phyloP scores from a whole-genome alignment of 495 filamentous ascomycete species.

The Delitschia confertaspora region DNA sequence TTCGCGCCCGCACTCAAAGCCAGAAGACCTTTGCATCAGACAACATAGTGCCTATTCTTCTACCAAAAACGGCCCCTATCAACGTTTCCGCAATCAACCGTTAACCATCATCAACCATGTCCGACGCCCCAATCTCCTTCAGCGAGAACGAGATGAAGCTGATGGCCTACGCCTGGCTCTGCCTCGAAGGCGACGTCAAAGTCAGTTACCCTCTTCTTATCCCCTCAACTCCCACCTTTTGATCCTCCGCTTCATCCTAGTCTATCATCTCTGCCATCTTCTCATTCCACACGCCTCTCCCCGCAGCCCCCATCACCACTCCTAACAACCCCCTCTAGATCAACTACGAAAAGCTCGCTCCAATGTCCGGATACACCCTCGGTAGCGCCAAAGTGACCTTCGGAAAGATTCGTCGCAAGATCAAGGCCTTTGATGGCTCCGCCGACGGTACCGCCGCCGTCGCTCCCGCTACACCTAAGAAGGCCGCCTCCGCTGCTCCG shows the following conservation, averaged over 20 bases:
- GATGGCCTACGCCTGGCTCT: not conserved
- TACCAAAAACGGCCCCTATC: not conserved
- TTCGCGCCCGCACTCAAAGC: too few species aligned
- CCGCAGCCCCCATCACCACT: not conserved
- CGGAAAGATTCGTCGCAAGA: constrained; percentile 23
- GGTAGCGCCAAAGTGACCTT: constrained; percentile 16
- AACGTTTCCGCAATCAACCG: constrained; percentile 1
- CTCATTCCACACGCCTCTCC: not conserved
- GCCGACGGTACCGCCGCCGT: not conserved
- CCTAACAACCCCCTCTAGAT: constrained; percentile 14
- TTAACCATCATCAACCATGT: constrained; percentile 2
- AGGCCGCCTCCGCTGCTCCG: not conserved
- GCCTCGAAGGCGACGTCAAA: not conserved
- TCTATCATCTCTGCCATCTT: not conserved
- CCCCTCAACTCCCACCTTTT: not conserved
- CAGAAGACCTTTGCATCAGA: too few species aligned
- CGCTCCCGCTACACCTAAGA: not conserved
- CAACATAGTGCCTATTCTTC: too few species aligned
- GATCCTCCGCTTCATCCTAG: constrained; percentile 1
- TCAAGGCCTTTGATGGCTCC: constrained; percentile 5
- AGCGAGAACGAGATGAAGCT: constrained; percentile 12
- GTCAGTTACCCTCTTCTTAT: not conserved
- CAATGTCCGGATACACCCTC: constrained; percentile 16
- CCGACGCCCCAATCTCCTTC: constrained; percentile 4
- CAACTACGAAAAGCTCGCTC: constrained; percentile 23